These are phyloP conservation scores for Nicotiana attenuata DNA, from an alignment of 257 asterid species.

Conservation along the genomic window DNA sequence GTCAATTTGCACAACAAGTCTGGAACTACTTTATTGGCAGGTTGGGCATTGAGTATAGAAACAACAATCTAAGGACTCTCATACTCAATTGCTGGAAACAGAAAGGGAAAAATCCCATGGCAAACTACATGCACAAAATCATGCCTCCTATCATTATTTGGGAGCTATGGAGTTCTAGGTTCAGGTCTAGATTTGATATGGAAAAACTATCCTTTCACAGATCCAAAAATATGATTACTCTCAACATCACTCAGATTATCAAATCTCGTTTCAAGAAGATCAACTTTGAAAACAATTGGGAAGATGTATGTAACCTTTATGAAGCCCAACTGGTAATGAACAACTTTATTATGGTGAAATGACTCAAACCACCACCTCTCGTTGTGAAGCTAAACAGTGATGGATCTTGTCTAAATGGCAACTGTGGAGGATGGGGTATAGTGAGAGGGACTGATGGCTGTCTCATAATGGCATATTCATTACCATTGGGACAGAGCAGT, in stretches of 20 bases:
- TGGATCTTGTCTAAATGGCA: background rate
- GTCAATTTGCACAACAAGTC: background rate
- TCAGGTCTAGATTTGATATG: background rate
- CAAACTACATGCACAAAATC: background rate
- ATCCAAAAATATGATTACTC: background rate
- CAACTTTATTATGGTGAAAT: background rate
- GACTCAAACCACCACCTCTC: background rate
- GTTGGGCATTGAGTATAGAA: background rate
- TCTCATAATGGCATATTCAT: background rate
- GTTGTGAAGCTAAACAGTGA: background rate
- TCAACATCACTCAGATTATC: background rate
- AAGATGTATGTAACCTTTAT: background rate
- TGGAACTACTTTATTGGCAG: background rate
- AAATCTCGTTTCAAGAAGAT: background rate
- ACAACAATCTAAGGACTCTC: background rate
- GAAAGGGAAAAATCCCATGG: background rate
- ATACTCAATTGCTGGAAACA: no score
- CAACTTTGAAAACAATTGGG: background rate
- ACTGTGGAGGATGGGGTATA: background rate
- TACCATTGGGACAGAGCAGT: background rate
- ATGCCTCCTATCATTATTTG: background rate
- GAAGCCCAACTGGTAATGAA: background rate
- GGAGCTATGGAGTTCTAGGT: background rate
- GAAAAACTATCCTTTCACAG: background rate
- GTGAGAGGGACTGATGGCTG: no score